Conservation (phyloP, 192 early-diverging fungal species). For the Coemansia sp. region DNA sequence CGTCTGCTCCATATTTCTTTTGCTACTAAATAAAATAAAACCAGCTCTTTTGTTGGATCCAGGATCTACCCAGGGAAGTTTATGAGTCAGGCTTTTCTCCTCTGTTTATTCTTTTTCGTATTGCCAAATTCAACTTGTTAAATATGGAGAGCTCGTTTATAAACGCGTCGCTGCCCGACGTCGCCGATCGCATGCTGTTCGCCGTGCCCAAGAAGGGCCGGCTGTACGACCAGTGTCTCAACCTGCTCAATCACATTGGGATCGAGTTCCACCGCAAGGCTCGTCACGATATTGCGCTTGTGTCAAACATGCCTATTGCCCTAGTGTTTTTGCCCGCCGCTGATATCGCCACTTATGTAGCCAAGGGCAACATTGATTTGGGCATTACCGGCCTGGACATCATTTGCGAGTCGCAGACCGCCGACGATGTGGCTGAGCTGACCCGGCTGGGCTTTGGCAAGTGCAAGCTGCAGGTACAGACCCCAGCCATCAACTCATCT, state of each 20-base stretch:
- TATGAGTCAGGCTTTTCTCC: no score
- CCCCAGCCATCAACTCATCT: slow-evolving; percentile 61
- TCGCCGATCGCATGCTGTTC: slow-evolving; percentile 76
- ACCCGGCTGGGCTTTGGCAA: slow-evolving; percentile 87
- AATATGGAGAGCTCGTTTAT: slow-evolving; percentile 24
- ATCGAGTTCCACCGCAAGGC: slow-evolving; percentile 93
- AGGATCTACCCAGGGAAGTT: no score
- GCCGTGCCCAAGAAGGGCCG: slow-evolving; percentile 99
- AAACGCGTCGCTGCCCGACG: slow-evolving; percentile 44
- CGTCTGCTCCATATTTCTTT: not conserved
- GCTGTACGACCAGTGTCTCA: slow-evolving; percentile 85
- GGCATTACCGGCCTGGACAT: slow-evolving; percentile 98
- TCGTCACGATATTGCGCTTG: slow-evolving; percentile 95
- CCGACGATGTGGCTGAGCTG: slow-evolving; percentile 70
- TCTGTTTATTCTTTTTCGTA: no score
- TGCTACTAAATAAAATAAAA: not conserved
- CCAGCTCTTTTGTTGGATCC: no score
- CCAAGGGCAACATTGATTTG: slow-evolving; percentile 91
- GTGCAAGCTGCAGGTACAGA: slow-evolving; percentile 90
- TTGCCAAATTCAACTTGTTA: no score
- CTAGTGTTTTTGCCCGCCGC: slow-evolving; percentile 93
- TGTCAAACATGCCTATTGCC: slow-evolving; percentile 90
- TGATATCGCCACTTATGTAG: slow-evolving; percentile 96
- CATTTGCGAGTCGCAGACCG: slow-evolving; percentile 76
- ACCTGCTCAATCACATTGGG: slow-evolving; percentile 85